Base-by-base conservation (phyloP, 2,329 filamentous ascomycete genomes). In the Trichoderma citrinoviride region DNA sequence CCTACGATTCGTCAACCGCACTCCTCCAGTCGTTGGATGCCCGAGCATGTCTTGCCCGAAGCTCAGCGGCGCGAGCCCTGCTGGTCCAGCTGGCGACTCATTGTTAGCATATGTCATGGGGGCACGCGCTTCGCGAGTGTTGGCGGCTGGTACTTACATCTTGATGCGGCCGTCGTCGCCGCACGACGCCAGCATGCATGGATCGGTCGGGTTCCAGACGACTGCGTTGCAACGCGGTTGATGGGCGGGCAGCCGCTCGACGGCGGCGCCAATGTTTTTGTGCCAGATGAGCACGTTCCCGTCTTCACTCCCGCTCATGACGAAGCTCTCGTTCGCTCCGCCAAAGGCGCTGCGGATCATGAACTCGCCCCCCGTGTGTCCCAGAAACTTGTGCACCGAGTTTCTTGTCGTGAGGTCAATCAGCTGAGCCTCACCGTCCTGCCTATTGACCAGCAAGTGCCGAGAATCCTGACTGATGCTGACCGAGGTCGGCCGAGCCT, bases 251-350 rank as follows among this genome's bases (percentile, higher is more conserved):
- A 98, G 80, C 54, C 86, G 88, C 72, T 93, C 91, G 6, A 99
- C 87, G 0, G 90, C 82, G 6, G 84, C 82, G 6, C 92, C 92
- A 41, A 90, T 92, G 64, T 88, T 89, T 76, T 92, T 95, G 75
- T 97, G 91, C 92, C 93, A 98, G 67, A 99, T 91, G 74, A 92
- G 90, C 47, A 98, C 85, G 64, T 85, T 83, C 2, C 87, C 87
- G 68, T 87, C 86, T 84, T 97, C 93, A 72, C 93, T 97, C 12
- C 95, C 95, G 72, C 91, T 94, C 29, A 96, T 83, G 10, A 98
- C 90, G 75, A 97, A 97, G 74, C 90, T 93, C 78, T 97, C 93
- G 65, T 91, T 89, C 1, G 94, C 93, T 37, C 95, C 95, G 19
- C 95, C 95, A 77, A 97, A 95, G 0, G 83, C 81, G 71, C 89